Base-by-base conservation (phyloP, 164 flowering plant species). In the Magnolia changhungtana region DNA sequence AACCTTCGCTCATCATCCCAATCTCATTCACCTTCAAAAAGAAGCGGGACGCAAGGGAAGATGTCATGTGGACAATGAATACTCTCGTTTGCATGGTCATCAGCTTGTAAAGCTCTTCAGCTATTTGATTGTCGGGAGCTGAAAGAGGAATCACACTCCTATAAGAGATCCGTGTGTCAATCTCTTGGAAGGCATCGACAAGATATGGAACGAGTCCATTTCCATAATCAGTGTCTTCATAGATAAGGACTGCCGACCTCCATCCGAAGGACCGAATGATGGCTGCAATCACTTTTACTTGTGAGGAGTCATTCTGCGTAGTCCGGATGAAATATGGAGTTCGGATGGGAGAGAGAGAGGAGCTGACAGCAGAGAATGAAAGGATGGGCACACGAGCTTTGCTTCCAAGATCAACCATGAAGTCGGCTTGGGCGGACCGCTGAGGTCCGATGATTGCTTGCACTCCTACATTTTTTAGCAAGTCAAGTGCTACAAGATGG, bases 401-500 rank as follows among this genome's bases (percentile, higher is more conserved):
- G 49, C 19, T 45, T 37, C 85, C 83, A 6, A 83, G 74, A 58
- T 76, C 24, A 0, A 49, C 75, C 37, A 83, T 13, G 50, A 80
- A 80, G 9, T 71, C 52, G 1, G 83, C 77, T 29, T 83, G 75
- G 8, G 50, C 52, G 6, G 85, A 83, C 49, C 67, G 37, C 31
- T 45, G 69, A 7, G 82, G 81, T 0, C 85, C 85, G 8, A 80
- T 73, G 23, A 82, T 80, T 0, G 82, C 85, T 78, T 80, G 65
- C 70, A 82, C 85, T 50, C 67, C 73, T 2, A 52, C 70, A 69
- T 73, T 80, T 29, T 73, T 61, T 65, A 80, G 6, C 4, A 82
- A 65, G 55, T 80, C 80, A 20, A 78, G 6, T n/a, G 65, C 85
- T 82, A 74, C 71, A 81, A 67, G 88, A 88, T 37, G 45, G 4